Evolutionary conservation across 768 basidiomycete species (phyloP).

Genomic region (Agaricus blazei): DNA sequence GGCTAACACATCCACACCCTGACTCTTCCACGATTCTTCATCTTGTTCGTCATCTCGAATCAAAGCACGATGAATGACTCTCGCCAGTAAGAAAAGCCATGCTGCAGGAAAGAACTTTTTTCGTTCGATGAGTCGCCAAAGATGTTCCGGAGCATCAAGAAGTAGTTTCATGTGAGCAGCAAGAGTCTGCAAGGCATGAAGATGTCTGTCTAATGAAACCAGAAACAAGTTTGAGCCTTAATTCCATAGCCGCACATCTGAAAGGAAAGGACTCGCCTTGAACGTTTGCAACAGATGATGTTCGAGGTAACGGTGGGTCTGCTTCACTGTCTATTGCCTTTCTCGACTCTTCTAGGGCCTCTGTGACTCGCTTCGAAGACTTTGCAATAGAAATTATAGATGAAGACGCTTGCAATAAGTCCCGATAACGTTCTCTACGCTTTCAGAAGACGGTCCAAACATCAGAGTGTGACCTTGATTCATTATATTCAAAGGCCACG

Average conservation of each 20-base stretch:
- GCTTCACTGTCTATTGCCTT: conserved; percentile 44
- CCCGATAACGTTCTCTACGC: conserved; percentile 84
- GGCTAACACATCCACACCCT: conserved; percentile 61
- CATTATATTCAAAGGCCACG: conserved; percentile 30
- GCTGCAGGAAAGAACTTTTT: conserved; percentile 79
- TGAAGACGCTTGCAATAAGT: conserved; percentile 79
- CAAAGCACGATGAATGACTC: conserved; percentile 79
- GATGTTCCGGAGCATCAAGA: conserved; percentile 85
- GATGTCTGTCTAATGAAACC: conserved; percentile 49
- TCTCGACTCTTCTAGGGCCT: conserved; percentile 60
- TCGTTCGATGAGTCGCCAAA: conserved; percentile 83
- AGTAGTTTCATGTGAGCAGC: conserved; percentile 91
- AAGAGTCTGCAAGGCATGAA: conserved; percentile 65
- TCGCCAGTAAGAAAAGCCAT: conserved; percentile 81
- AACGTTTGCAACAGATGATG: conserved; percentile 32
- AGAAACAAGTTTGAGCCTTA: background rate
- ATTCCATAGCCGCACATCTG: background rate
- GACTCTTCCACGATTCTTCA: conserved; percentile 51
- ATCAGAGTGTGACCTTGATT: conserved; percentile 6
- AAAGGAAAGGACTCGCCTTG: conserved; percentile 30
- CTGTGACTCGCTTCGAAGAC: conserved; percentile 61
- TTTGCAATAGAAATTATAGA: conserved; percentile 74
- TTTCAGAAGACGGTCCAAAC: conserved; percentile 41
- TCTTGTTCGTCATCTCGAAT: conserved; percentile 60
- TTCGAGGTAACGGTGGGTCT: conserved; percentile 36